phyloP scores from a whole-genome alignment of 345 rosid species.

The Dimocarpus longan region DNA sequence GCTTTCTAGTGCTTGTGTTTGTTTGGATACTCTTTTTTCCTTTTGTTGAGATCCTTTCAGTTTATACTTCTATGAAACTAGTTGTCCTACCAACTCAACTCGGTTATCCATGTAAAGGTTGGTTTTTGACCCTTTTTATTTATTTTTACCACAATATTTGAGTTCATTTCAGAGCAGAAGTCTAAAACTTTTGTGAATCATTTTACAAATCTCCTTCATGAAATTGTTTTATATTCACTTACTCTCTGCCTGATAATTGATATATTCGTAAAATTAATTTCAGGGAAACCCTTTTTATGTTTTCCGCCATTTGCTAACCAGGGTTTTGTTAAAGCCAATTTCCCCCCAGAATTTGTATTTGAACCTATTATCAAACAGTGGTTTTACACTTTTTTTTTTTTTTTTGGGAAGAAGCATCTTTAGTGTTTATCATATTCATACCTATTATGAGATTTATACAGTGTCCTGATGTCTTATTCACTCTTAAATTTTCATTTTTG shows the following conservation, averaged over 20 bases:
- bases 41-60: background rate
- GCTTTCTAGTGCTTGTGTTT: conserved; percentile 5
- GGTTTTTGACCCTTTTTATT: background rate
- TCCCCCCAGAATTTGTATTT: background rate
- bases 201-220: background rate
- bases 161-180: background rate
- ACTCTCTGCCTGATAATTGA: background rate
- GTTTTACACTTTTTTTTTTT: background rate
- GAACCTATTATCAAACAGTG: background rate
- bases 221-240: background rate
- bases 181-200: background rate
- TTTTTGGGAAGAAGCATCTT: background rate
- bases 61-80: background rate
- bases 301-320: background rate
- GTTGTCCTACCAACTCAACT: no score
- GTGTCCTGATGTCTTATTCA: conserved; percentile 5
- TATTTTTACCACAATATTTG: background rate
- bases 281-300: background rate
- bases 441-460: background rate
- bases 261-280: no score
- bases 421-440: background rate
- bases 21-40: background rate
- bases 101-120: no score
- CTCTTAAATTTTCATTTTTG: conserved; percentile 1
- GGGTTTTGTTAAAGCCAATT: background rate